Base-by-base conservation (phyloP, 768 basidiomycete genomes). In the Rhizopogon vulgaris region DNA sequence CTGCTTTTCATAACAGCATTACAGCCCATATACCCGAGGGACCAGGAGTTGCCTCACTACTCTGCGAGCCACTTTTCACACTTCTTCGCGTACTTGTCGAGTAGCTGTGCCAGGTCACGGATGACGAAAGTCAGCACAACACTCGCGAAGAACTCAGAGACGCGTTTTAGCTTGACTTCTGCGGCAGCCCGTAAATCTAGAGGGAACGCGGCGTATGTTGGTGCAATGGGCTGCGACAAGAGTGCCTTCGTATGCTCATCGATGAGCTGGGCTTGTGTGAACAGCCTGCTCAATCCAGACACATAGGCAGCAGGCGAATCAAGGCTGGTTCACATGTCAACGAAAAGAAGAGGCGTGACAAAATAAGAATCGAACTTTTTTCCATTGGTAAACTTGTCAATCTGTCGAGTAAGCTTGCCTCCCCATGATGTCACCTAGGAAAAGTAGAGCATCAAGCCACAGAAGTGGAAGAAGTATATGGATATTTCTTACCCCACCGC, bases 51-150 rank as follows among this genome's bases (percentile, higher is more conserved):
- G 24, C 42, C 51, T 75, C 74, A 92, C 64, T 46, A 46, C 28
- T 94, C 90, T 36, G 83, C 87, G 36, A 92, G 77, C 88, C 90
- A 91, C 70, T 90, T 91, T 71, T 91, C 91, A 70, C 89, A 90
- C 67, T 90, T 89, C 78, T 93, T 93, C 57, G 85, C 87, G 67
- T 93, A 94, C 71, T 94, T 94, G 75, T 94, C 93, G 55, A 94
- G 75, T 46, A 94, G 71, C 61, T 86, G 83, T 38, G 89, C 88
- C 57, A 93, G 76, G 66, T 94, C 91, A 49, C 84, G 83, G 60
- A 95, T 83, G 61, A 95, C 90, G 65, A 95, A 94, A 15, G 88
- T 88, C 55, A 93, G 75, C 50, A 95, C 82, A 55, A 94, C 90
- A 49, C 78, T 87, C 24, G 88, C 88, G 60, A 94, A 95, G 66